A percentile compares a stretch with the other conserved stretches of the same genome.
phyloP scores from a whole-genome alignment of 495 filamentous ascomycete species.

The Daldinia bambusicola region DNA sequence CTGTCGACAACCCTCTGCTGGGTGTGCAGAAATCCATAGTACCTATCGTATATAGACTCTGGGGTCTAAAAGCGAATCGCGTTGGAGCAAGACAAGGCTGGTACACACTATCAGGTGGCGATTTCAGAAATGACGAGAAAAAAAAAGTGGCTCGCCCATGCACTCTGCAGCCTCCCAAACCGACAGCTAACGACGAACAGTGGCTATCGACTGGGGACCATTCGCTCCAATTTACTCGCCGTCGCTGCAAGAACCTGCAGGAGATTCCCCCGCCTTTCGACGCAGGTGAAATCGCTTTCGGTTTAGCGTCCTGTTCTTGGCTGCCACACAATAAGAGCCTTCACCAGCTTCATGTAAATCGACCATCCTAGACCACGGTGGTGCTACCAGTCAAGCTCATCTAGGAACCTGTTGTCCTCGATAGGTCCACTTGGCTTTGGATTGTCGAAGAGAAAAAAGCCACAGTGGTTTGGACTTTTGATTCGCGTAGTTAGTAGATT shows the following conservation, averaged over 20 bases:
- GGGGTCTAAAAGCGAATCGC: constrained; percentile 32
- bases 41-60: constrained; percentile 23
- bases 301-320: constrained; percentile 39
- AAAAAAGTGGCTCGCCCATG: constrained; percentile 40
- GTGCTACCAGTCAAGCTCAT: constrained; percentile 36
- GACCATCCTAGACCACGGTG: constrained; percentile 44
- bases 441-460: constrained; percentile 21
- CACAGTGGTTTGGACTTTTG: constrained; percentile 13
- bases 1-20: constrained; percentile 27
- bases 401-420: constrained; percentile 23
- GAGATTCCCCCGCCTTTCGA: constrained; percentile 46
- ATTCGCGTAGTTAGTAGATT: constrained; percentile 12
- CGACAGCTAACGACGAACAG: constrained; percentile 39
- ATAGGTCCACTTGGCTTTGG: constrained; percentile 38
- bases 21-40: constrained; percentile 13
- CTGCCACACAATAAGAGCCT: constrained; percentile 31
- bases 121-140: constrained; percentile 28
- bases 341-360: constrained; percentile 31
- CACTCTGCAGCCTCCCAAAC: constrained; percentile 27
- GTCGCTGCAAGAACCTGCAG: constrained; percentile 42
- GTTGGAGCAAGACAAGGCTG: constrained; percentile 30
- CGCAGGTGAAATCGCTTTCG: constrained; percentile 43
- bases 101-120: constrained; percentile 40
- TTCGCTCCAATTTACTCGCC: constrained; percentile 42
- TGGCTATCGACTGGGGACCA: constrained; percentile 42